Percentiles rank a stretch among this genome's conserved stretches.
Evolutionary conservation across 106 monocot genomes (phyloP).

Genomic region (Dioscorea zingiberensis): DNA sequence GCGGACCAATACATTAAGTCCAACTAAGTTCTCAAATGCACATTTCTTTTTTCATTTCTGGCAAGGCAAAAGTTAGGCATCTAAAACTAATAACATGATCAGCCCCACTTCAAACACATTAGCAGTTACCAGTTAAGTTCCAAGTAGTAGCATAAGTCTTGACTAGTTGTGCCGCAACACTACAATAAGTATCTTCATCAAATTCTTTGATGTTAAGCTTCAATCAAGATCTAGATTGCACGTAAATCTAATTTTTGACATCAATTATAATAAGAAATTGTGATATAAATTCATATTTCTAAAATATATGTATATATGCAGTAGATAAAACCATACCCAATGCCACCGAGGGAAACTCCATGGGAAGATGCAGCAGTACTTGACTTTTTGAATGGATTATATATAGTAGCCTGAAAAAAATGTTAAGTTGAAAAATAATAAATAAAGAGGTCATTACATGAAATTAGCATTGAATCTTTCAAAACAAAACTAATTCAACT

Average conservation of each 20-base stretch:
- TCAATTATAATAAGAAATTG: neutral
- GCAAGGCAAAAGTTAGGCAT: too few relatives aligned
- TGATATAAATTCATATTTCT: too few relatives aligned
- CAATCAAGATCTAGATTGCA: neutral
- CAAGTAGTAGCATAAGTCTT: too few relatives aligned
- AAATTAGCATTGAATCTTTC: neutral
- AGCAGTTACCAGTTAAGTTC: too few relatives aligned
- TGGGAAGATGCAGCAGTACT: conserved; percentile 23
- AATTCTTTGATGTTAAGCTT: neutral
- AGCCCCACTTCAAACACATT: too few relatives aligned
- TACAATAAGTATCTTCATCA: neutral
- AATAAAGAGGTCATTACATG: neutral
- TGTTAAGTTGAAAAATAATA: neutral
- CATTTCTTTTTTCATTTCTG: too few relatives aligned
- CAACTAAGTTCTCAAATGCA: too few relatives aligned
- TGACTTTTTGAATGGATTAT: conserved; percentile 46
- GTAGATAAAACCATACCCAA: neutral
- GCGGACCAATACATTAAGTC: too few relatives aligned
- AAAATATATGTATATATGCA: neutral
- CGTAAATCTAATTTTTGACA: neutral
- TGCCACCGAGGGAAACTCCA: conserved; percentile 17
- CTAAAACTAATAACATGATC: too few relatives aligned
- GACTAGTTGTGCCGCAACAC: neutral
- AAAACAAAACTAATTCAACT: too few relatives aligned
- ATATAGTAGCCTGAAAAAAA: conserved; percentile 25